Base-by-base conservation (phyloP, 2,329 filamentous ascomycete genomes). In the Fusarium sterilihyphosum region DNA sequence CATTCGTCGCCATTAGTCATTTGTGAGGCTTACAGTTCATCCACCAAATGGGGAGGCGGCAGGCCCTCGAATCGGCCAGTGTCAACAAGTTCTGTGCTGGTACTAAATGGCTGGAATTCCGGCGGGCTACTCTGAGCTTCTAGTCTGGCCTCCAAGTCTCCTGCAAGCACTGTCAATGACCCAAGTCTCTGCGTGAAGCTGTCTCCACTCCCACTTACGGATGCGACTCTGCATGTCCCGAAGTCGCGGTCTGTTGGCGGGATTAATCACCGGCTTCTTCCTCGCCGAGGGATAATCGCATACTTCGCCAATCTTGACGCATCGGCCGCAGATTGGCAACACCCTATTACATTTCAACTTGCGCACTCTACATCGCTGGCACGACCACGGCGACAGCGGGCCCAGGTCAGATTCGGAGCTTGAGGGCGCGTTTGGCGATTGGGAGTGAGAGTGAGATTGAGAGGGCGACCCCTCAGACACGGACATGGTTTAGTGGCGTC, bases 121-220 rank as follows among this genome's bases (percentile, higher is more conserved):
- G 73, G 62, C 0, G 70, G 62, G 2, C 56, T 53, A 13, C 44
- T 60, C 57, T 71, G 56, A 3, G 61, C 57, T 29, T 71, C 69
- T 10, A 75, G 26, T 24, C 61, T 61, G 0, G 49, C 58, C 41
- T 75, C 73, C 43, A 92, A 86, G 57, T 89, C 84, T 37, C 71
- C 73, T 75, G 10, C 5, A 17, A 16, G 0, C 12, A 31, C 5
- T 20, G 35, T 64, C 58, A 56, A 24, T 35, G 40, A 41, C 18
- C n/a, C 12, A 8, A 40, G 26, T n/a, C 17, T n/a, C 4, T 14
- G 3, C 16, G 8, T n/a, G 5, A n/a, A 3, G 3, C 16, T 14
- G 5, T 17, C 29, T 10, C 5, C n/a, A 29, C 24, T 38, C 5
- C 20, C 6, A 50, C 71, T 37, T 44, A 71, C 71, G 59, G 12